Conservation (phyloP, 768 basidiomycete species). For the Exsudoporus frostii region DNA sequence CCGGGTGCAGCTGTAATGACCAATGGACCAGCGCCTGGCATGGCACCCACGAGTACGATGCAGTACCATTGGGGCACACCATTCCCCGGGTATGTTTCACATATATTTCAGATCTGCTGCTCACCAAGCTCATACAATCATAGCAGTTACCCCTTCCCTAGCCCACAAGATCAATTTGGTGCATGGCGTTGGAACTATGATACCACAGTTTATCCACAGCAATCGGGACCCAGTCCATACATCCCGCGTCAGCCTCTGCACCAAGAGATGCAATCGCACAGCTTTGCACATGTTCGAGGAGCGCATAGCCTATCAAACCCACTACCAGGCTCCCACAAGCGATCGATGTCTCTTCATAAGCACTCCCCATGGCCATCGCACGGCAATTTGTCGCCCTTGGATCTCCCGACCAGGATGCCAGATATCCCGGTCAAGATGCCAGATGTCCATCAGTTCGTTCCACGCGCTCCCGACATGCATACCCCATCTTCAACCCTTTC, state of each 20-base stretch:
- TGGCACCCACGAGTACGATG: constrained; percentile 1
- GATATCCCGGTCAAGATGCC: constrained; percentile 21
- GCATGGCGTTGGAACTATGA: constrained; percentile 4
- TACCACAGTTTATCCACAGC: constrained; percentile 10
- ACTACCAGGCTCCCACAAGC: not conserved
- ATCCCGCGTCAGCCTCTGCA: constrained; percentile 22
- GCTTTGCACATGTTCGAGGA: constrained; percentile 3
- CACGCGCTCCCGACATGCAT: constrained; percentile 18
- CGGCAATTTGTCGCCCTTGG: constrained; percentile 21
- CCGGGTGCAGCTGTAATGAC: constrained; percentile 15
- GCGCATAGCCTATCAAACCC: constrained; percentile 1
- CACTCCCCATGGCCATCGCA: constrained; percentile 14
- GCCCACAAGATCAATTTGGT: constrained; percentile 15
- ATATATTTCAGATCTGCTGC: not conserved
- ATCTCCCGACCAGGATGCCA: constrained; percentile 19
- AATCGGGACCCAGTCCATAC: constrained; percentile 30
- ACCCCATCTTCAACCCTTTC: constrained; percentile 28
- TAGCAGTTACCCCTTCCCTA: constrained; percentile 6
- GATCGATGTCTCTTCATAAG: constrained; percentile 1
- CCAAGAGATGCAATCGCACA: constrained; percentile 9
- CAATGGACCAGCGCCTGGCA: constrained; percentile 11
- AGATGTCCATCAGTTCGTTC: constrained; percentile 10
- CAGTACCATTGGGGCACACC: constrained; percentile 17
- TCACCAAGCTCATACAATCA: not conserved
- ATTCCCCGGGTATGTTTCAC: constrained; percentile 12